phyloP scores from a whole-genome alignment of 768 basidiomycete species.

The Mycena capillaripes region DNA sequence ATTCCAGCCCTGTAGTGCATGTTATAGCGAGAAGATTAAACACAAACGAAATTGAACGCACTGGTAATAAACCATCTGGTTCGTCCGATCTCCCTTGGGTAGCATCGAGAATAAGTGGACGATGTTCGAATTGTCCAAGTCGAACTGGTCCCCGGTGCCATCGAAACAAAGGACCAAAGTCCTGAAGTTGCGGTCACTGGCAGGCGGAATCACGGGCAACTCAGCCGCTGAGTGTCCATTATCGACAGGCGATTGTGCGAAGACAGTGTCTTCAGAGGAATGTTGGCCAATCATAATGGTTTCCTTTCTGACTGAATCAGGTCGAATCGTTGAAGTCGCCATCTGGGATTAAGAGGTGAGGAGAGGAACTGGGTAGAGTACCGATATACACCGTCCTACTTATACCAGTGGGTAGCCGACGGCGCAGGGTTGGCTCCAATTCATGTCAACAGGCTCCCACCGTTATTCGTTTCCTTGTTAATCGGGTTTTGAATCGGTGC shows the following conservation, averaged over 20 bases:
- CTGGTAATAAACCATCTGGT: constrained; percentile 73
- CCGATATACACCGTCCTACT: neutral
- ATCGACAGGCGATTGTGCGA: neutral
- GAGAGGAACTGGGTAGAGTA: neutral
- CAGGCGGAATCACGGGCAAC: constrained; percentile 39
- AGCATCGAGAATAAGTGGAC: constrained; percentile 64
- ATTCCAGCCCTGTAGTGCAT: constrained; percentile 63
- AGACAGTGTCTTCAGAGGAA: neutral
- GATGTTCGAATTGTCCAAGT: constrained; percentile 61
- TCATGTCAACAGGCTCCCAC: neutral
- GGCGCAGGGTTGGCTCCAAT: neutral
- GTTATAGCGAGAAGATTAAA: neutral
- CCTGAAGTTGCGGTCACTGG: constrained; percentile 49
- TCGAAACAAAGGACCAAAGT: constrained; percentile 81
- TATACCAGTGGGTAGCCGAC: neutral
- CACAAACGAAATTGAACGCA: constrained; percentile 30
- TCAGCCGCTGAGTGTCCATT: neutral
- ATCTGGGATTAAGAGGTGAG: neutral
- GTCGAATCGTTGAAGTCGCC: neutral
- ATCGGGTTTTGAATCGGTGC: neutral
- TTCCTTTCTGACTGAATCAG: neutral
- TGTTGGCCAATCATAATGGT: neutral
- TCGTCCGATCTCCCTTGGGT: constrained; percentile 62
- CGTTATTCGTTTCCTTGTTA: neutral
- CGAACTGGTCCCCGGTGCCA: constrained; percentile 64